These are phyloP conservation scores for Russula abietina DNA, from an alignment of 768 basidiomycete species.

Conservation along the genomic window DNA sequence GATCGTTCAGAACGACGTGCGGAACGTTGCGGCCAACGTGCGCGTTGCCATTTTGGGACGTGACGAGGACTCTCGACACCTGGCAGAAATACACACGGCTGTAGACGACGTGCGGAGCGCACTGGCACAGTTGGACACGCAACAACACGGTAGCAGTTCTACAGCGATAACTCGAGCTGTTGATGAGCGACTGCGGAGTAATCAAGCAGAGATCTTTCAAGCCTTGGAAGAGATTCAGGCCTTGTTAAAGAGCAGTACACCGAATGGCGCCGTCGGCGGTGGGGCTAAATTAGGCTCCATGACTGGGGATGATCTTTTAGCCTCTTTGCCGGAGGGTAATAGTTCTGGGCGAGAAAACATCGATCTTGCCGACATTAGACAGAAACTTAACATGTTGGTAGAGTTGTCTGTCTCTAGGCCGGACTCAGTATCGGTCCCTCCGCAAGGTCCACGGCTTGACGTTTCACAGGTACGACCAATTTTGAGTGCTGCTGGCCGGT, in stretches of 20 bases:
- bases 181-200: not conserved
- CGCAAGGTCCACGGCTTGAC: not conserved
- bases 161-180: not conserved
- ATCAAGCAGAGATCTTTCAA: slow-evolving; percentile 6
- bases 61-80: slow-evolving; percentile 11
- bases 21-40: slow-evolving; percentile 8
- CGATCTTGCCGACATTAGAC: slow-evolving; percentile 31
- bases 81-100: slow-evolving; percentile 22
- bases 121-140: slow-evolving; percentile 2
- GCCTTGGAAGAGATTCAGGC: slow-evolving; percentile 36
- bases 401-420: slow-evolving; percentile 23
- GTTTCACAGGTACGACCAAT: not conserved
- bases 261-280: slow-evolving; percentile 31
- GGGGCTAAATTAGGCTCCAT: not conserved
- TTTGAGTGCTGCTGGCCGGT: not conserved
- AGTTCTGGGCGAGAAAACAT: slow-evolving; percentile 9
- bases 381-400: slow-evolving; percentile 37
- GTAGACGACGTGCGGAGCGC: slow-evolving; percentile 13
- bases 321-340: slow-evolving; percentile 21
- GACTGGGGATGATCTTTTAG: slow-evolving; percentile 24
- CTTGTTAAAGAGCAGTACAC: slow-evolving; percentile 37
- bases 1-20: slow-evolving; percentile 18
- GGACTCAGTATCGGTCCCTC: not conserved
- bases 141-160: not conserved
- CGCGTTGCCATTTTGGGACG: slow-evolving; percentile 17